Evolutionary conservation across 208 protist species (phyloP), one percentile per base, ranked within the genome.

Genomic region (Trypanosoma theileri): DNA sequence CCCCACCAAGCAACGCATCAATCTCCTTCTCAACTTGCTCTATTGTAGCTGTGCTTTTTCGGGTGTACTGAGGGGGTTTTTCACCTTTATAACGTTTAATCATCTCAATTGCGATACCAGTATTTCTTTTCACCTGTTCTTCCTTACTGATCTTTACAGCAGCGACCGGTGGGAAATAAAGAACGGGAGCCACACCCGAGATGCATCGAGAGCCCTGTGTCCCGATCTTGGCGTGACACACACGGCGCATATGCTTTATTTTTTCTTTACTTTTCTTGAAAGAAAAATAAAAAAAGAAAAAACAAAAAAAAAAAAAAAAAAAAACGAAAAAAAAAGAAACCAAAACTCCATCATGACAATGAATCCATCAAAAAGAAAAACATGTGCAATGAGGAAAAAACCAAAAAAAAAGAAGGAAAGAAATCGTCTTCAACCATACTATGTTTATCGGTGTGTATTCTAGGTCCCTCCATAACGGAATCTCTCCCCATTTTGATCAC

Each of bases 1-100:
- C 82, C 44, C 85, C 82, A 40, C 88, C 90, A 50, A 97, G 83
- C 17, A 97, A 84, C 41, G 84, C 75, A 74, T 97, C 87, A 68
- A 97, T 93, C 73, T 97, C 92, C 61, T 80, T 80, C 76, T 95
- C 88, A 48, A 97, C 70, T 72, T 96, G 77, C 78, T 93, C 88
- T 75, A 97, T 89, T 40, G 90, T 93, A 42, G 73, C 73, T 21
- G 69, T 86, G 51, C 75, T 77, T 77, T 94, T 95, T 44, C 92
- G 86, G 11, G 80, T 86, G 77, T 97, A 97, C 21, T 86, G 60
- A 24, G 83, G 56, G 8, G 92, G 92, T 28, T 80, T 28, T 55
- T 69, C 76, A 40, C 90, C 90, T 72, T 95, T 94, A 81, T 87
- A 89, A 62, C 88, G 79, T 69, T 85, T 84, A 31, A 97, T 84